phyloP scores from a whole-genome alignment of 768 basidiomycete species.

The Dacryopinax primogenitus region DNA sequence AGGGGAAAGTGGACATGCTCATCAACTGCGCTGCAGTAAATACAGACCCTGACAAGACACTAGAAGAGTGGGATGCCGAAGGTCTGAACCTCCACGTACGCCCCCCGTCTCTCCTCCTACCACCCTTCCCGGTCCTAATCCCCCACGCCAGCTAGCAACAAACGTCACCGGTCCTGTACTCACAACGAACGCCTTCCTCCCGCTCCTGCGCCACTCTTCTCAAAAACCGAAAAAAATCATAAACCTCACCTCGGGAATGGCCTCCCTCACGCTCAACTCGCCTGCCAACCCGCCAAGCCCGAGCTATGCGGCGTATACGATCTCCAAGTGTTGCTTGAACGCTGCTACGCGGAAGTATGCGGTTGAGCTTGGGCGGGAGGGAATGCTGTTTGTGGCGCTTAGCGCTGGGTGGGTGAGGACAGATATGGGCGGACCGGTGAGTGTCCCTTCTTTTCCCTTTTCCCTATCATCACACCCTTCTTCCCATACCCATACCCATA shows the following conservation, averaged over 20 bases:
- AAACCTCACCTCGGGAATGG: background rate
- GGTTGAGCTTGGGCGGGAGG: background rate
- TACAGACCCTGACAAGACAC: background rate
- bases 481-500: background rate
- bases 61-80: background rate
- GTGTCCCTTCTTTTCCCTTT: background rate
- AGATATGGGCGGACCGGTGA: constrained; percentile 4
- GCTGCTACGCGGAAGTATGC: background rate
- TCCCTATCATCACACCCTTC: background rate
- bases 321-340: constrained; percentile 8
- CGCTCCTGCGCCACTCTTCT: background rate
- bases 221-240: background rate
- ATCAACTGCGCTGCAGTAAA: constrained; percentile 29
- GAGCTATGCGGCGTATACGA: background rate
- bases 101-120: background rate
- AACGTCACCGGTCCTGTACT: background rate
- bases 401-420: constrained; percentile 8
- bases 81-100: background rate
- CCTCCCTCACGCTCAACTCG: background rate
- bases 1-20: constrained; percentile 29
- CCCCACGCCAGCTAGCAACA: background rate
- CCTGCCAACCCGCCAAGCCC: background rate
- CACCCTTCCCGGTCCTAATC: too few relatives aligned
- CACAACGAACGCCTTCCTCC: constrained; percentile 2
- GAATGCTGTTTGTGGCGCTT: background rate